Evolutionary conservation across 371 early-diverging fungal species (phyloP).

Genomic region (Coemansia sp.): DNA sequence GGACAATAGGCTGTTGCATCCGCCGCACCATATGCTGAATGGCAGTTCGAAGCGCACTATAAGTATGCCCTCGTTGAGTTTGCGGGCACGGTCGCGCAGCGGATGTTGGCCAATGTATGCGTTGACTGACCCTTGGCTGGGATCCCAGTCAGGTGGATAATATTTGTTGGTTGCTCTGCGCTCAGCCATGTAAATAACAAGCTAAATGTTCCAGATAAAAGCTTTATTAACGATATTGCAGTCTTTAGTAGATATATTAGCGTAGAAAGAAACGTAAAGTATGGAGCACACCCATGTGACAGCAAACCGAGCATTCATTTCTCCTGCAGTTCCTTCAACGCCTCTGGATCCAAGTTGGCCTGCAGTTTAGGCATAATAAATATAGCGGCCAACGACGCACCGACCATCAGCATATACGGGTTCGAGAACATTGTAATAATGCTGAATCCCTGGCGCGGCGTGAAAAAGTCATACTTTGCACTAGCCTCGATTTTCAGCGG

Average conservation of each 20-base stretch:
- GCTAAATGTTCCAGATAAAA: background rate
- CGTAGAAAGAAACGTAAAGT: background rate
- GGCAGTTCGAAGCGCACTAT: slow-evolving; percentile 90
- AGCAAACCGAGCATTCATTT: slow-evolving; percentile 4
- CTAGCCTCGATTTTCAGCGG: slow-evolving; percentile 54
- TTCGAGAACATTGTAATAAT: slow-evolving; percentile 55
- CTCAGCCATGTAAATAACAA: slow-evolving; percentile 61
- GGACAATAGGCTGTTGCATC: slow-evolving; percentile 82
- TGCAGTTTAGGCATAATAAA: slow-evolving; percentile 59
- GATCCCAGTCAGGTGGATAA: slow-evolving; percentile 94
- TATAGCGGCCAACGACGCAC: slow-evolving; percentile 53
- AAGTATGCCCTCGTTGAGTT: slow-evolving; percentile 87
- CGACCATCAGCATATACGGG: slow-evolving; percentile 63
- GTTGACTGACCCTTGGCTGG: slow-evolving; percentile 80
- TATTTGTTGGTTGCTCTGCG: slow-evolving; percentile 91
- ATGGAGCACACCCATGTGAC: slow-evolving; percentile 6
- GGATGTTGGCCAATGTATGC: slow-evolving; percentile 85
- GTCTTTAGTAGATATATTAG: background rate
- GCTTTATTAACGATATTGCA: background rate
- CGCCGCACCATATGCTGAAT: slow-evolving; percentile 86
- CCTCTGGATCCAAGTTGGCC: slow-evolving; percentile 54
- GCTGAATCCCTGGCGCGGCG: slow-evolving; percentile 56
- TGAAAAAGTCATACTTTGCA: slow-evolving; percentile 52
- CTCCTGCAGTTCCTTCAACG: slow-evolving; percentile 37
- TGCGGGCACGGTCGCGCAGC: slow-evolving; percentile 81